Evolutionary conservation across 1,284 basidiomycete genomes (phyloP), one percentile per base, ranked within the genome.

Genomic region (Pseudomicrostroma phylloplanum): DNA sequence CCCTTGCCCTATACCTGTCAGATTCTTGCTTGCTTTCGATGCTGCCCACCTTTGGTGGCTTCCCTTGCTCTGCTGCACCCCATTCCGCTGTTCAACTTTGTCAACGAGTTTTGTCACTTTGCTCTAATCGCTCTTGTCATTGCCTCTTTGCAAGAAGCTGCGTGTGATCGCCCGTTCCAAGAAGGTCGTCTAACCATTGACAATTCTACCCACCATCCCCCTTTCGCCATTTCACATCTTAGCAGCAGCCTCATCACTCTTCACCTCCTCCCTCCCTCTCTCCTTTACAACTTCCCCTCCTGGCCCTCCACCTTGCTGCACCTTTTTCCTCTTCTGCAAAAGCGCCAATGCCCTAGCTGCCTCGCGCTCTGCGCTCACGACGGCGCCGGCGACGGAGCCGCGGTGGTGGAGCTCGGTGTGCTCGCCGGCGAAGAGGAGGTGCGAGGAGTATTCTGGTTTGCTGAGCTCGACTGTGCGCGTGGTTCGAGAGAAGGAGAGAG

Each of bases 401-500:
- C 59, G n/a, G 39, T 57, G 80, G 54, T 83, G 80, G 65, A 82
- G 72, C 61, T 83, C 82, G 2, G 83, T 84, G 60, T 83, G 82
- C 72, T 84, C 83, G 12, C 83, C 83, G 15, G 83, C 83, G 42
- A 83, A 84, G 0, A 82, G 81, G 1, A 84, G 73, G 2, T 69
- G 65, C 0, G 82, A 82, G 2, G 67, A 77, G 81, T 82, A 84
- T 2, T 80, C 69, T 0, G 81, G 78, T 58, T 81, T 69, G 0
- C 76, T 67, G 6, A 84, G 78, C 70, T 81, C 77, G 58, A 81
- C 30, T 36, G 30, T 36, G 3, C 30, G 9, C 4, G 30, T 3
- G 30, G 9, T n/a, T n/a, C n/a, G n/a, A n/a, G n/a, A n/a, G n/a
- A n/a, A n/a, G n/a, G n/a, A n/a, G n/a, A n/a, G n/a, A n/a, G n/a